These are phyloP conservation scores for Zymoseptoria pseudotritici DNA, from an alignment of 2,329 filamentous ascomycete species.

Conservation along the genomic window DNA sequence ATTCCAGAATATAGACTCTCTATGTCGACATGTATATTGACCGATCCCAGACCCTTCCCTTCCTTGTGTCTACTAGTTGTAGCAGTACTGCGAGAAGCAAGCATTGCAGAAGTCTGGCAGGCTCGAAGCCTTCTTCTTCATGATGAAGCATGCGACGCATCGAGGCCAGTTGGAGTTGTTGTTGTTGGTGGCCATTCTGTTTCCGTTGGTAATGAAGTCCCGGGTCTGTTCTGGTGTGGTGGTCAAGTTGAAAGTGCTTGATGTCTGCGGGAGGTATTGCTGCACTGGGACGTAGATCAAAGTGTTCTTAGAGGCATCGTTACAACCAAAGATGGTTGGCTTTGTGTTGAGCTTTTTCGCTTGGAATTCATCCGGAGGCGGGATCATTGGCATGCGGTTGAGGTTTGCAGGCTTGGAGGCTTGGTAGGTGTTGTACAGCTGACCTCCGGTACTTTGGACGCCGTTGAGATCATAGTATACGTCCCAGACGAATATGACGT, in stretches of 20 bases:
- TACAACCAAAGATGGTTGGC: neutral
- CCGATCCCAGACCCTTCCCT: too few species aligned
- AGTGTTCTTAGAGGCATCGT: neutral
- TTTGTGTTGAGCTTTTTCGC: neutral
- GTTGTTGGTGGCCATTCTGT: neutral
- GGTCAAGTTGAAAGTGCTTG: neutral
- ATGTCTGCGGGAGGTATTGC: neutral
- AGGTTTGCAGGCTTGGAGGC: neutral
- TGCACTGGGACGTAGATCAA: neutral
- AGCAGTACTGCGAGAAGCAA: constrained; percentile 1
- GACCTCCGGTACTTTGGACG: neutral
- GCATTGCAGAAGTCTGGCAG: neutral
- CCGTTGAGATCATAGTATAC: neutral
- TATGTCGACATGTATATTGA: too few species aligned
- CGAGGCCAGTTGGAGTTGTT: neutral
- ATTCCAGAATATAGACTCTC: too few species aligned
- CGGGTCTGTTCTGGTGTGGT: neutral
- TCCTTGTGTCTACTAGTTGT: constrained; percentile 1
- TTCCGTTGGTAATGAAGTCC: neutral
- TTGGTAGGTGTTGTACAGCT: constrained; percentile 1
- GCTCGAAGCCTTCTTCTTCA: neutral
- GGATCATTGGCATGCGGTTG: neutral
- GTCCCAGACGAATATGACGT: neutral
- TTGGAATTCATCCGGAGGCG: neutral
- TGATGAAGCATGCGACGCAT: neutral